Conservation (phyloP, 2,329 filamentous ascomycete species). For the Hansfordia pulvinata region DNA sequence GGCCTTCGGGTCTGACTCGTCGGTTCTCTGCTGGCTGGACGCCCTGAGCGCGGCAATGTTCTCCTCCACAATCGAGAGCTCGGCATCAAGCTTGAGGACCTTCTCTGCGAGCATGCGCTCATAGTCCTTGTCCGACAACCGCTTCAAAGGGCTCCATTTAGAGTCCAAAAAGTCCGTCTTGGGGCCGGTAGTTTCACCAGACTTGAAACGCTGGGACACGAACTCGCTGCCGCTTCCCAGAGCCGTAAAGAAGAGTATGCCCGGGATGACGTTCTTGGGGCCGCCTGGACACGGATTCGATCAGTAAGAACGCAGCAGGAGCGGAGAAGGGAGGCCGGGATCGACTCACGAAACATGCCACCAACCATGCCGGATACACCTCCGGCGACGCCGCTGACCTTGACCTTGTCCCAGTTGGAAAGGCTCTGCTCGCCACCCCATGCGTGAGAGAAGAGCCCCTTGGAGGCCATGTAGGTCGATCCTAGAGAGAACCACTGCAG, state of each 20-base stretch:
- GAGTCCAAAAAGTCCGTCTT: conserved; percentile 33
- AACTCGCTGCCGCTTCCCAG: conserved; percentile 22
- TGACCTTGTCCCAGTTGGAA: conserved; percentile 44
- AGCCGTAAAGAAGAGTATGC: conserved; percentile 31
- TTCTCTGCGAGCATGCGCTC: conserved; percentile 56
- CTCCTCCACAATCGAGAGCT: conserved; percentile 70
- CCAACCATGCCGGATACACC: conserved; percentile 51
- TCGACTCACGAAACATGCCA: conserved; percentile 36
- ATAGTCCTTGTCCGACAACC: conserved; percentile 60
- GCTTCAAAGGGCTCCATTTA: conserved; percentile 60
- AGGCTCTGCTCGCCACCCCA: conserved; percentile 37
- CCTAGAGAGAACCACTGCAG: conserved; percentile 74
- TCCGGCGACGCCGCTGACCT: conserved; percentile 58
- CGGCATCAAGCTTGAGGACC: conserved; percentile 56
- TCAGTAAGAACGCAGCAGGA: background rate
- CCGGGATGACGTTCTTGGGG: conserved; percentile 36
- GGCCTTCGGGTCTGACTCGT: background rate
- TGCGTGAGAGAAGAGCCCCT: conserved; percentile 29
- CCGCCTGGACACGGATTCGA: conserved; percentile 25
- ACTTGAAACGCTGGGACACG: conserved; percentile 8
- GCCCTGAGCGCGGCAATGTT: conserved; percentile 39
- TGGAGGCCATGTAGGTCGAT: conserved; percentile 55
- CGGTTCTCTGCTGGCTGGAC: background rate
- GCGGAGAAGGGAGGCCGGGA: background rate
- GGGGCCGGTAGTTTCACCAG: conserved; percentile 5